These are phyloP conservation scores for Angomonas ambiguus DNA, from an alignment of 208 protist species.

Conservation along the genomic window DNA sequence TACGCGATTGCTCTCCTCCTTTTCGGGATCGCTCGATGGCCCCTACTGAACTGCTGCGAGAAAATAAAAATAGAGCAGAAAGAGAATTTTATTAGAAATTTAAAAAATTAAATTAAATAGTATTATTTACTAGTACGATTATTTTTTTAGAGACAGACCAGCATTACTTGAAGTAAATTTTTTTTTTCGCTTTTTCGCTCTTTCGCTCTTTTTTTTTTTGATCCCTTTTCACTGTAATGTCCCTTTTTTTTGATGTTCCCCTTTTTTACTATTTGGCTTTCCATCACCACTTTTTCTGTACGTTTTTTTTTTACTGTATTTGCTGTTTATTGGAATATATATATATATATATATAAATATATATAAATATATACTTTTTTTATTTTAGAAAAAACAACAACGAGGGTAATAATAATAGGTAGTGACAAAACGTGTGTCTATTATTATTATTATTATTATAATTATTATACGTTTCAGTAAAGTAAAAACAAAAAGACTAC, in stretches of 20 bases:
- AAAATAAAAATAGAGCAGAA: background rate
- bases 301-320: slow-evolving; percentile 7
- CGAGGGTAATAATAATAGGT: slow-evolving; percentile 7
- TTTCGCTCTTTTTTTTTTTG: too few species aligned
- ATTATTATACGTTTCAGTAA: too few species aligned
- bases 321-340: background rate
- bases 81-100: slow-evolving; percentile 5
- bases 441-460: too few species aligned
- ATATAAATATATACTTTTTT: background rate
- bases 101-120: too few species aligned
- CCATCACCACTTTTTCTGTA: slow-evolving; percentile 3
- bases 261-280: background rate
- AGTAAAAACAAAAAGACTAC: too few species aligned
- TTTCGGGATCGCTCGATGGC: background rate
- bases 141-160: too few species aligned
- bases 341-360: background rate
- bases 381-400: background rate
- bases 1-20: background rate
- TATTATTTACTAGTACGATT: background rate
- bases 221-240: too few species aligned
- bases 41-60: background rate
- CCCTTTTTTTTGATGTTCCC: background rate
- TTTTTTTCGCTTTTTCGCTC: background rate
- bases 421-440: too few species aligned
- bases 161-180: too few species aligned